phyloP scores from a whole-genome alignment of 495 filamentous ascomycete species.

The Neurospora sp. region DNA sequence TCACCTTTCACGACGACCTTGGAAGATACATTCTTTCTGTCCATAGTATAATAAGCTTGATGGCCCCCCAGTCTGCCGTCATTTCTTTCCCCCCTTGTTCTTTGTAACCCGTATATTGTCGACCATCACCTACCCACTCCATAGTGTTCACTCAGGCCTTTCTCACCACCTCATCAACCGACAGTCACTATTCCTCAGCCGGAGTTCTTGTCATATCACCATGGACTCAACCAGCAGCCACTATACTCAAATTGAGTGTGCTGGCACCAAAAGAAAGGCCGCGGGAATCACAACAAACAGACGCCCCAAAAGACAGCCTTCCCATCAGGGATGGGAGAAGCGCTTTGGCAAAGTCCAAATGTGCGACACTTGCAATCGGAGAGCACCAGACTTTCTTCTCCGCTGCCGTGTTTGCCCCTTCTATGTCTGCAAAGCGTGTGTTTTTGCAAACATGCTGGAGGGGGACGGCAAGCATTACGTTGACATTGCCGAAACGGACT shows the following conservation, averaged over 20 bases:
- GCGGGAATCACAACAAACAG: not conserved
- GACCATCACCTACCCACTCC: not conserved
- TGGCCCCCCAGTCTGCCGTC: not conserved
- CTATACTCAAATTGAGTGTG: not conserved
- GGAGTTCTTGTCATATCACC: not conserved
- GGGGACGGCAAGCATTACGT: slow-evolving; percentile 7
- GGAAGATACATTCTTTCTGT: not conserved
- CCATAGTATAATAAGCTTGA: not conserved
- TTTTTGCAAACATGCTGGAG: not conserved
- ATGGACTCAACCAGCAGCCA: not conserved
- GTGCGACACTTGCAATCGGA: slow-evolving; percentile 17
- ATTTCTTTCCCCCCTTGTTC: not conserved
- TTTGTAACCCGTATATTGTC: not conserved
- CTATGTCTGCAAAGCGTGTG: slow-evolving; percentile 13
- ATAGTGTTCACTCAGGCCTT: not conserved
- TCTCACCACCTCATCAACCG: not conserved
- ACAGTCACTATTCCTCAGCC: not conserved
- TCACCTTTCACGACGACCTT: not conserved
- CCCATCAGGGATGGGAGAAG: not conserved
- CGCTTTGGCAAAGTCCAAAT: slow-evolving; percentile 12
- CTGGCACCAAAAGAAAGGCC: not conserved
- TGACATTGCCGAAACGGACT: slow-evolving; percentile 4
- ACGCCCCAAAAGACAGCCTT: not conserved
- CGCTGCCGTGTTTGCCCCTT: slow-evolving; percentile 5
- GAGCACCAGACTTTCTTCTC: slow-evolving; percentile 7